These are phyloP conservation scores for Agaricus sinodeliciosus DNA, from an alignment of 768 basidiomycete genomes.

Conservation along the genomic window DNA sequence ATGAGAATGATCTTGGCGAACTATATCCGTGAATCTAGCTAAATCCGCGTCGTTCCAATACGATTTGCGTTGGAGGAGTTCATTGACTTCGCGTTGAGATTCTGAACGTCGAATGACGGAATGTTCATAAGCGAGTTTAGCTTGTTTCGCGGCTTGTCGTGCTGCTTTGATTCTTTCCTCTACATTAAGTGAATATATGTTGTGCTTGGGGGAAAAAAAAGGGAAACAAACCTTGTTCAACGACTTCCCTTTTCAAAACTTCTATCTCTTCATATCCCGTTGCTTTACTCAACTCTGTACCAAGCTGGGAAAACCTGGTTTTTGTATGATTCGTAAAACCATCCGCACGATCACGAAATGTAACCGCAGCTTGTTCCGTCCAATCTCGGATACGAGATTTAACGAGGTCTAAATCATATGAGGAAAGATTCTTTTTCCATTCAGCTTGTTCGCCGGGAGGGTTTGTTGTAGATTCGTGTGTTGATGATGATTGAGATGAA, in stretches of 20 bases:
- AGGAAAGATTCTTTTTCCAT: conserved; percentile 3
- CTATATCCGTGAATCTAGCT: conserved; percentile 78
- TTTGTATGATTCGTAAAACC: conserved; percentile 50
- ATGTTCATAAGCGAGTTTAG: conserved; percentile 71
- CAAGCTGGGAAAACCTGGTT: conserved; percentile 64
- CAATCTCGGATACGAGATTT: conserved; percentile 41
- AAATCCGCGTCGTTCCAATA: conserved; percentile 92
- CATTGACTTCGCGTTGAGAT: conserved; percentile 94
- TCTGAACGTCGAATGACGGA: conserved; percentile 77
- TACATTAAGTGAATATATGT: conserved; percentile 23
- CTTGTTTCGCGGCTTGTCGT: conserved; percentile 58
- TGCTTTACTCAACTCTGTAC: conserved; percentile 72
- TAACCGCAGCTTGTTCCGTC: conserved; percentile 38
- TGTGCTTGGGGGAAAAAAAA: conserved; percentile 3
- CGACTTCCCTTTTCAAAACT: conserved; percentile 68
- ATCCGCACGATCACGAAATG: conserved; percentile 49
- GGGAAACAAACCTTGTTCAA: conserved; percentile 62
- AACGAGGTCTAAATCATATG: conserved; percentile 29
- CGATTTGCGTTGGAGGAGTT: conserved; percentile 89
- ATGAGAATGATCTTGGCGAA: conserved; percentile 82
- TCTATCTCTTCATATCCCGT: conserved; percentile 94
- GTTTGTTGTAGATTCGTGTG: not conserved
- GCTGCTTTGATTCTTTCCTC: conserved; percentile 68
- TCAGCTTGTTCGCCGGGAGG: not conserved
- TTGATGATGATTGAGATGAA: not conserved